Evolutionary conservation across 2,329 filamentous ascomycete genomes (phyloP), one percentile per base, ranked within the genome.

Genomic region (Phaeosphaeriaceae sp.): DNA sequence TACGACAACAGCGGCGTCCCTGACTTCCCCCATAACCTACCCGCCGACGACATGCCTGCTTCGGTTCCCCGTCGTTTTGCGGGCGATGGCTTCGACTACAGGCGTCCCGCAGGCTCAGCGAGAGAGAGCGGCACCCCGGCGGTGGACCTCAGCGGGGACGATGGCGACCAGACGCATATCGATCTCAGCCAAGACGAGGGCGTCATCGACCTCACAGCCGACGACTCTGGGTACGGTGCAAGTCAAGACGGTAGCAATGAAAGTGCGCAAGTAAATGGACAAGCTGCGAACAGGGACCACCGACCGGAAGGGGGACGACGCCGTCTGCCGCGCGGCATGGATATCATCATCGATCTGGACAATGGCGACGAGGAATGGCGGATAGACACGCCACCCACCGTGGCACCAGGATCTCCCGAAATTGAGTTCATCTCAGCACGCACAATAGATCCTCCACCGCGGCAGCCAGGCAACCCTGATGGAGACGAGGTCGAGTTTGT

Each of bases 11-110:
- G 13, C 9, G 13, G 31, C 31, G 13, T 7, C 31, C 9, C 31
- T 11, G 31, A 36, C 31, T 36, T 36, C 31, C 3, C 11, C 31
- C 6, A 36, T 15, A 7, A 3, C 6, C 31, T 7, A 3, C 61
- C 50, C 3, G 17, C 58, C 9, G 54, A 48, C 22, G 60, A 72
- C 61, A 77, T 76, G 64, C 71, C 76, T 7, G 54, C 71, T 20
- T 19, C 66, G 33, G 61, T 67, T 24, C 71, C 72, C 47, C 64
- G 62, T 58, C 76, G 80, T 60, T 83, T 74, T 62, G 70, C 78
- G 15, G 82, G 85, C n/a, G 83, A 86, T 75, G 85, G 85, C 3
- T 76, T 81, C 46, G 86, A 88, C 61, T 84, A 79, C 60, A 78
- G 85, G 57, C 78, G 84, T 58, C 86, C 86, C 1, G 73, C 79